phyloP scores from a whole-genome alignment of 208 protist species.

The Naegleria gruberi region DNA sequence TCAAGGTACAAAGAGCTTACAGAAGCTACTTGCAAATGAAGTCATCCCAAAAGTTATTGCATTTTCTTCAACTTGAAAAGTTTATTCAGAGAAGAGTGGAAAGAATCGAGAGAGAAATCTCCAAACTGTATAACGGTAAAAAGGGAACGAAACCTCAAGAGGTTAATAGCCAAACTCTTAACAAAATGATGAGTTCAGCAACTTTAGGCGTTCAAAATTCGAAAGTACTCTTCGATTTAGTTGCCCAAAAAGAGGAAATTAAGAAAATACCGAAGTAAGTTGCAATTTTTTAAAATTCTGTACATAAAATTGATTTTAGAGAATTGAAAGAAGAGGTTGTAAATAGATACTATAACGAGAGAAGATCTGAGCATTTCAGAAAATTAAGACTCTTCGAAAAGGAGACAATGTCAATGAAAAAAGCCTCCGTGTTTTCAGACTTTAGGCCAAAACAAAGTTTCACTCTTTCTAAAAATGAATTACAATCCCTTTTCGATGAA shows the following conservation, averaged over 20 bases:
- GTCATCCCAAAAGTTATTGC: not conserved
- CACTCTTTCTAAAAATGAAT: not conserved
- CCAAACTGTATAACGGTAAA: not conserved
- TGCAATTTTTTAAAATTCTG: too few relatives aligned
- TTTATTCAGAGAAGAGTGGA: not conserved
- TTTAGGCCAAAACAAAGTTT: not conserved
- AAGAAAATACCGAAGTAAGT: not conserved
- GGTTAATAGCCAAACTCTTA: not conserved
- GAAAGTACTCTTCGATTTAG: not conserved
- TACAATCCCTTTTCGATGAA: not conserved
- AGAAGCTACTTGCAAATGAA: not conserved
- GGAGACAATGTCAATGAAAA: not conserved
- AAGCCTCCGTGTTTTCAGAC: not conserved
- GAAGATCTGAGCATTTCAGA: not conserved
- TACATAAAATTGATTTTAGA: not conserved
- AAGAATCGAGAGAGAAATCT: not conserved
- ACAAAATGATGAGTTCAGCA: not conserved
- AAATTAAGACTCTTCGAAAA: not conserved
- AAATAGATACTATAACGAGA: not conserved
- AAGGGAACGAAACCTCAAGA: not conserved
- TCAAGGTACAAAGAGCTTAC: not conserved
- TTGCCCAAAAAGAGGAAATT: not conserved
- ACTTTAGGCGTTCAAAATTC: not conserved
- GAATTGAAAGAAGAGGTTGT: not conserved
- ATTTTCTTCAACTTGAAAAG: not conserved